These are phyloP conservation scores for Haberlea rhodopensis DNA, from an alignment of 257 asterid genomes.

Conservation along the genomic window DNA sequence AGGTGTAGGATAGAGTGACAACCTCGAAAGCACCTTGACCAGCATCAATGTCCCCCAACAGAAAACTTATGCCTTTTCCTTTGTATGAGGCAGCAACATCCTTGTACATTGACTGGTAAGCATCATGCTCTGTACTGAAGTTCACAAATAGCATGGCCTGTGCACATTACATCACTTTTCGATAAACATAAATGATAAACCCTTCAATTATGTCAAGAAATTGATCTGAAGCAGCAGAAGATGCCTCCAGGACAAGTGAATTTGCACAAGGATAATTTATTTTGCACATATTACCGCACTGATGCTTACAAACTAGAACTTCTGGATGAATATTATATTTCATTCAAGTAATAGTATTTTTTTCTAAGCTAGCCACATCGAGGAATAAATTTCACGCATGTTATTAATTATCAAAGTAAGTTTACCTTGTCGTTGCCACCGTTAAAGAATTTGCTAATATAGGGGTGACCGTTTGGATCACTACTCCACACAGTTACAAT, in stretches of 20 bases:
- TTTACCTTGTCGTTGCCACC: conserved; percentile 55
- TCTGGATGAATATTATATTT: not conserved
- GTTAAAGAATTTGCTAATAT: conserved; percentile 57
- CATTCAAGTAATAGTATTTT: conserved; percentile 3
- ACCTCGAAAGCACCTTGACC: conserved; percentile 68
- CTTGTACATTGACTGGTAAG: conserved; percentile 50
- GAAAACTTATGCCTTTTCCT: conserved; percentile 60
- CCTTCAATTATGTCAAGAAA: conserved; percentile 3
- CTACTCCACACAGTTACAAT: conserved; percentile 50
- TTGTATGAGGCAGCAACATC: conserved; percentile 61
- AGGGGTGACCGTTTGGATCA: conserved; percentile 51
- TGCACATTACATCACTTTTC: not conserved
- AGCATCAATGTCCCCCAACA: conserved; percentile 68
- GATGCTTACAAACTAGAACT: not conserved
- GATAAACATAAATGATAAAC: conserved; percentile 3
- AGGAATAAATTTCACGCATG: too few species aligned
- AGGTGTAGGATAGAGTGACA: conserved; percentile 7
- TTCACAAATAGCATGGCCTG: conserved; percentile 73
- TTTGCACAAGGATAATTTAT: not conserved
- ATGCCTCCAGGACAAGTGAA: conserved; percentile 3
- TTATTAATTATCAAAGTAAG: too few species aligned
- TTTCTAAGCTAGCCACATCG: too few species aligned
- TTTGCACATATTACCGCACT: not conserved
- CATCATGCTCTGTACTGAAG: conserved; percentile 59
- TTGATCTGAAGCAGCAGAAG: not conserved